Conservation (phyloP, 257 asterid species). For the Apocynum venetum region DNA sequence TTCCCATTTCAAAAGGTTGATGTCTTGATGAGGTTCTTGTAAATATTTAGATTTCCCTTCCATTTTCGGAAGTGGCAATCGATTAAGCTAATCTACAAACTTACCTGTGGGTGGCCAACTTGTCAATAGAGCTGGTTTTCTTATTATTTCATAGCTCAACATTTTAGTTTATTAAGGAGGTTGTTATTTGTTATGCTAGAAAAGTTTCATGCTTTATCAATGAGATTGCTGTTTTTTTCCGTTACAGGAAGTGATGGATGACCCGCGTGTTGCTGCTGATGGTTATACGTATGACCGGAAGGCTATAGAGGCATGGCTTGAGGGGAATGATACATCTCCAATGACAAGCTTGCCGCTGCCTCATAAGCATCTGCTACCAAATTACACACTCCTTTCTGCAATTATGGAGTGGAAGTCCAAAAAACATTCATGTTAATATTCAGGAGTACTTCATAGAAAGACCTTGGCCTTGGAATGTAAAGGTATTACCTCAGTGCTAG, state of each 20-base stretch:
- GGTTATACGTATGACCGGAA: constrained; percentile 73
- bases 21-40: neutral
- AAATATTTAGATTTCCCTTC: neutral
- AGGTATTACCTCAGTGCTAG: neutral
- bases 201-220: neutral
- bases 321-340: constrained; percentile 56
- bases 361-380: constrained; percentile 59
- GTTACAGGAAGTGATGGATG: constrained; percentile 70
- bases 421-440: constrained; percentile 5
- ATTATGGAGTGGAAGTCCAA: constrained; percentile 73
- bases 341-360: constrained; percentile 48
- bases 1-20: neutral
- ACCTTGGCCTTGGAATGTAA: neutral
- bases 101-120: neutral
- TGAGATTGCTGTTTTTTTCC: neutral
- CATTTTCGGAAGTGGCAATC: neutral
- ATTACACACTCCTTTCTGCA: constrained; percentile 72
- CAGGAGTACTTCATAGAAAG: neutral
- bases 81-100: neutral
- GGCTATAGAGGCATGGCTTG: constrained; percentile 71
- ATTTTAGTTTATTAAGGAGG: neutral
- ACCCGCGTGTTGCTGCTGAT: constrained; percentile 93
- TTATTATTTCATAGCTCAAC: neutral
- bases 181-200: neutral
- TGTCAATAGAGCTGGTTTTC: neutral